Evolutionary conservation across 2,329 filamentous ascomycete genomes (phyloP), one percentile per base, ranked within the genome.

Genomic region (Geosmithia flava): DNA sequence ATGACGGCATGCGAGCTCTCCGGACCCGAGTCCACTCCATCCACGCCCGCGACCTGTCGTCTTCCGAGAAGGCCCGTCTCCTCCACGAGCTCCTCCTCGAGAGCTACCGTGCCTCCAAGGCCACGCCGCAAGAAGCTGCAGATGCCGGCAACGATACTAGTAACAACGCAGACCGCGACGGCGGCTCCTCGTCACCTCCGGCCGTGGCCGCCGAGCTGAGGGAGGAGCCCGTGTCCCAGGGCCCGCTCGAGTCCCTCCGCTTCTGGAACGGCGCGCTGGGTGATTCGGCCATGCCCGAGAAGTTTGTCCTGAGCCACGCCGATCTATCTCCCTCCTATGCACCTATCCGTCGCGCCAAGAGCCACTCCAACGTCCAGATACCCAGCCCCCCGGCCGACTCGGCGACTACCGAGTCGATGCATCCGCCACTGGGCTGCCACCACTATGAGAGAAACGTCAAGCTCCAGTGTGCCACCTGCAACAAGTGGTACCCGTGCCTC

Each of bases 391-490:
- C 52, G 50, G n/a, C 52, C 54, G 40, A 49, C 50, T 4, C 46
- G 3, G 7, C 46, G 6, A 46, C 47, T 30, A 29, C 42, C 15
- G 44, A 53, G n/a, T 62, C 65, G 30, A 48, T 51, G 17, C 66
- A 70, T 20, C 70, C 66, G 3, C 68, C 72, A 29, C 67, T 96
- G 5, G 93, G 93, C 1, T 98, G 93, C 62, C 74, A 83, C 57
- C 93, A 98, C 66, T 98, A 98, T 64, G 87, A 87, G 59, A 81
- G 93, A 53, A 97, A 97, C 57, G 88, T 98, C 56, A 97, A 97
- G 64, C 70, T 97, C 33, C 90, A 98, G 67, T 98, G 93, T 64
- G 87, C 80, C 54, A 83, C 85, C 23, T 98, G 93, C 67, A 79
- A 83, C 56, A 83, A 78, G 58, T 98, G 93, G 93, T 94, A 96